Conservation (phyloP, 768 basidiomycete species). For the Cystobasidiopsis lactophilus region DNA sequence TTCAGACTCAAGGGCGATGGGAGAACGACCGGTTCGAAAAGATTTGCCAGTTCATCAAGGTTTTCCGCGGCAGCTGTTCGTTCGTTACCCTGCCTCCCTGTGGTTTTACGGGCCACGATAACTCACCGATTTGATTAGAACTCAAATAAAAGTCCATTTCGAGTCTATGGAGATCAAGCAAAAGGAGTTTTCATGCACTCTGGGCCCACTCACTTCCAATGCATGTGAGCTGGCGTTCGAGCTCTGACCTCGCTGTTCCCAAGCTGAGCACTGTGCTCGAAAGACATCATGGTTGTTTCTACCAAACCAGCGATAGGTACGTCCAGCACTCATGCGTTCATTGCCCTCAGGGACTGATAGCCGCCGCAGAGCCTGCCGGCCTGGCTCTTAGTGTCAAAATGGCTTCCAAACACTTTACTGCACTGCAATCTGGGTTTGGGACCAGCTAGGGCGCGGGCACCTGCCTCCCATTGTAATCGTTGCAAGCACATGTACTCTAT, state of each 20-base stretch:
- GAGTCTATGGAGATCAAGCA: constrained; percentile 68
- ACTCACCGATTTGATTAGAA: neutral
- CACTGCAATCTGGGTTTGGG: no score
- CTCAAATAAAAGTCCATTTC: constrained; percentile 27
- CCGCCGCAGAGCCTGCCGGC: no score
- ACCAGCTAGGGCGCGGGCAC: no score
- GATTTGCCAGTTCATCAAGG: constrained; percentile 64
- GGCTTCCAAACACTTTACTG: no score
- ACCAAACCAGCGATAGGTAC: no score
- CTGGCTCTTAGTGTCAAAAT: no score
- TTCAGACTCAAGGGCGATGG: constrained; percentile 20
- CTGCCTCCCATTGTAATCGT: no score
- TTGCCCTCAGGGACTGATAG: no score
- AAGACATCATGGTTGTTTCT: no score
- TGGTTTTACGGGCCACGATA: neutral
- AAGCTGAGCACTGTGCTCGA: constrained; percentile 20
- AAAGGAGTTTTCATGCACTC: constrained; percentile 60
- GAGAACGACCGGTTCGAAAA: constrained; percentile 30
- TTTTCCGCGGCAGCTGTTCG: constrained; percentile 77
- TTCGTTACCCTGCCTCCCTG: constrained; percentile 25
- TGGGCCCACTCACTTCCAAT: constrained; percentile 80
- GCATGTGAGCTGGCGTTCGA: constrained; percentile 68
- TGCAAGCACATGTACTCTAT: no score
- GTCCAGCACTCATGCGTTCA: no score
- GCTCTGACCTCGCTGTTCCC: no score